Conservation (phyloP, 305 asterid genomes). For the Ajuga reptans region DNA sequence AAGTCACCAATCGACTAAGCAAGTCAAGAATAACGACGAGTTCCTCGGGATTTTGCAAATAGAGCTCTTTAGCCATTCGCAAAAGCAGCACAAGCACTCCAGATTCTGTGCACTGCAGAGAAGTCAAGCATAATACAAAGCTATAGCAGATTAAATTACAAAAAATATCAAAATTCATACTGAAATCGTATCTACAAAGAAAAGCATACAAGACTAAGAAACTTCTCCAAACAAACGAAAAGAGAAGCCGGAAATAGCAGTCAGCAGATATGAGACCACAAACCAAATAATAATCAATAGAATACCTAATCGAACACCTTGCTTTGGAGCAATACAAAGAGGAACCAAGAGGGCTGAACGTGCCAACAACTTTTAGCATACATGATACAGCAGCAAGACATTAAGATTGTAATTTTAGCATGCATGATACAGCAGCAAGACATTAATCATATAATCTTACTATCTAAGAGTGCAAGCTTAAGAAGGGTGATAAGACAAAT, state of each 20-base stretch:
- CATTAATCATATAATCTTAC: too few relatives aligned
- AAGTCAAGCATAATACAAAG: constrained; percentile 10
- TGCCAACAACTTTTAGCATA: neutral
- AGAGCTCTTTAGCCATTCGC: constrained; percentile 62
- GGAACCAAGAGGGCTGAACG: neutral
- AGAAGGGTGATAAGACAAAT: neutral
- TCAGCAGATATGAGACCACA: constrained; percentile 1
- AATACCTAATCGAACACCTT: neutral
- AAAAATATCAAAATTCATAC: neutral
- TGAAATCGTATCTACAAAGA: neutral
- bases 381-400: neutral
- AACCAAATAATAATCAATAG: neutral
- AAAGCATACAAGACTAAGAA: neutral
- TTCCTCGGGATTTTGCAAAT: constrained; percentile 49
- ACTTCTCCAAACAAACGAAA: neutral
- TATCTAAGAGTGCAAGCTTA: neutral
- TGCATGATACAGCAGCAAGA: too few relatives aligned
- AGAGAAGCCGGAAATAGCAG: neutral
- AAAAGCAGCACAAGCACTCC: constrained; percentile 74
- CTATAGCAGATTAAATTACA: constrained; percentile 2
- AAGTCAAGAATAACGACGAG: constrained; percentile 56
- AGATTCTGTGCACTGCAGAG: constrained; percentile 65
- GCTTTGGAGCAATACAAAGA: neutral
- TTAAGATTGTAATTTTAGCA: neutral
- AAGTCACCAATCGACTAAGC: constrained; percentile 70